phyloP scores from a whole-genome alignment of 352 stramenopile species.

The Pythium brachiatum region DNA sequence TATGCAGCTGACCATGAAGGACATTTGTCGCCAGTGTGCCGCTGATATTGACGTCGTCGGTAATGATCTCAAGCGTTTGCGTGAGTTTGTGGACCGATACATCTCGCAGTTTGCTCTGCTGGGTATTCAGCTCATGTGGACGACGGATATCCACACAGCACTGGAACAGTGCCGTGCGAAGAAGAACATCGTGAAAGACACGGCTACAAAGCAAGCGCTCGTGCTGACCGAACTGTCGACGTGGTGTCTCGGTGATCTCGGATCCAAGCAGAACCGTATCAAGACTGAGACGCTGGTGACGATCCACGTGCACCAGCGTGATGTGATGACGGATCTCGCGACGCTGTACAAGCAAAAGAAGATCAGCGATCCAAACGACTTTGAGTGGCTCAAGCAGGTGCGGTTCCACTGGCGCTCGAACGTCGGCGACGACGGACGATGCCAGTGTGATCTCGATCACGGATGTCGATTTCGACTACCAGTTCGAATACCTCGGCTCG shows the following conservation, averaged over 20 bases:
- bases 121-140: slow-evolving; percentile 80
- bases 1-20: slow-evolving; percentile 69
- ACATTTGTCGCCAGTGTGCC: slow-evolving; percentile 54
- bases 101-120: slow-evolving; percentile 74
- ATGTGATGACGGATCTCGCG: slow-evolving; percentile 72
- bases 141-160: slow-evolving; percentile 64
- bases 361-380: slow-evolving; percentile 68
- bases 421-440: slow-evolving; percentile 24
- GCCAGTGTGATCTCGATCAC: slow-evolving; percentile 94
- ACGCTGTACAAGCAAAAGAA: slow-evolving; percentile 81
- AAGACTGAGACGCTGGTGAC: slow-evolving; percentile 95
- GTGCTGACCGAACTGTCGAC: slow-evolving; percentile 88
- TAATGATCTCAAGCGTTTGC: slow-evolving; percentile 36
- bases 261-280: slow-evolving; percentile 87
- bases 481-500: slow-evolving; percentile 93
- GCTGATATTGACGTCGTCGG: too few relatives aligned
- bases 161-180: slow-evolving; percentile 73
- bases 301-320: slow-evolving; percentile 90
- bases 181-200: slow-evolving; percentile 87
- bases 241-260: slow-evolving; percentile 90
- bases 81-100: slow-evolving; percentile 72
- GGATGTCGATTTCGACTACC: slow-evolving; percentile 90
- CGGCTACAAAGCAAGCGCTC: slow-evolving; percentile 67
- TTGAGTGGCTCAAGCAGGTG: slow-evolving; percentile 83
- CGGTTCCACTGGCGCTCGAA: slow-evolving; percentile 70